Conservation (phyloP, 176 grass and related monocot species). For the Oryza glumipatula region DNA sequence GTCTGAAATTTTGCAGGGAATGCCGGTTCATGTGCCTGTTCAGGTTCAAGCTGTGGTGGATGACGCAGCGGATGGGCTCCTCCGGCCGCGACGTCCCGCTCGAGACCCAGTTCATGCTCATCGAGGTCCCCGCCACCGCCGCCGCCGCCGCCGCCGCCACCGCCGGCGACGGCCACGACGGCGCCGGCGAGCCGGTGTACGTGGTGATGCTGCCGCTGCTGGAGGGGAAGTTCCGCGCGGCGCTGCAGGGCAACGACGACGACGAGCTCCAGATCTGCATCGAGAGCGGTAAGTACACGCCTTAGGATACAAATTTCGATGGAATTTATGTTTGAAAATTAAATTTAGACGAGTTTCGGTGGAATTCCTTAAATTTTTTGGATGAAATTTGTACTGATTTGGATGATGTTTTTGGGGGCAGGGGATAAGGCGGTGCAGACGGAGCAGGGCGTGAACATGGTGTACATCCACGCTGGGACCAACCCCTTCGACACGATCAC, state of each 20-base stretch:
- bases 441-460: conserved; percentile 38
- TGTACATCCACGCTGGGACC: conserved; percentile 74
- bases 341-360: not conserved
- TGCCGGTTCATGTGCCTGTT: conserved; percentile 74
- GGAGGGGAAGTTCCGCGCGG: conserved; percentile 75
- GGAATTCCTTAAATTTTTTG: too few relatives aligned
- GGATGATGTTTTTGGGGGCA: not conserved
- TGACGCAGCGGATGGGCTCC: conserved; percentile 72
- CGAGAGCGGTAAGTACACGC: conserved; percentile 65
- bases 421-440: conserved; percentile 77
- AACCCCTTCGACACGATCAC: conserved; percentile 72
- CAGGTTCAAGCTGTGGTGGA: conserved; percentile 87
- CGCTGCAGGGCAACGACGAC: conserved; percentile 67
- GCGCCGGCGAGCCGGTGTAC: conserved; percentile 43
- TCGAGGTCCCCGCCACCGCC: conserved; percentile 53
- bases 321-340: not conserved
- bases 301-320: not conserved
- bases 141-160: conserved; percentile 17
- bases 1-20: conserved; percentile 40
- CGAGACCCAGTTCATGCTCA: conserved; percentile 94
- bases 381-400: not conserved
- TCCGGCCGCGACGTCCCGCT: conserved; percentile 70
- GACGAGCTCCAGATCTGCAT: conserved; percentile 75
- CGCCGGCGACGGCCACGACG: not conserved
- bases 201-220: conserved; percentile 80